Evolutionary conservation across 106 monocot genomes (phyloP).

Genomic region (Dendrobium officinale): DNA sequence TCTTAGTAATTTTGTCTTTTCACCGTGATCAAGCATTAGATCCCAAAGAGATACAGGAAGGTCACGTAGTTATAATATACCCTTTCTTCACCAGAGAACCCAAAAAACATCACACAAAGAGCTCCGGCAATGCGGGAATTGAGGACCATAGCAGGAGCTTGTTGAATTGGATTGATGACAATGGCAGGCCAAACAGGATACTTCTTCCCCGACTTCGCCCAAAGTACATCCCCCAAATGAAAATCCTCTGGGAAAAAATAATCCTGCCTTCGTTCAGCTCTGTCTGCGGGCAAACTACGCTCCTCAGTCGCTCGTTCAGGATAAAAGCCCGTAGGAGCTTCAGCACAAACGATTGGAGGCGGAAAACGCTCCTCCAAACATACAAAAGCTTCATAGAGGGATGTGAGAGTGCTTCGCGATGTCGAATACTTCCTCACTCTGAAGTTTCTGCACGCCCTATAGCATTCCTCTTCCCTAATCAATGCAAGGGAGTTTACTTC

Average conservation of each 20-base stretch:
- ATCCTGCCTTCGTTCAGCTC: constrained; percentile 27
- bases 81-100: constrained; percentile 66
- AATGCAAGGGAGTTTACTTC: background rate
- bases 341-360: background rate
- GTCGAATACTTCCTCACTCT: constrained; percentile 24
- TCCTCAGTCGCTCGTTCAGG: background rate
- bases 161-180: constrained; percentile 72
- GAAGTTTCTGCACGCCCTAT: constrained; percentile 29
- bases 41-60: background rate
- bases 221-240: constrained; percentile 65
- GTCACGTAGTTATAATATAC: constrained; percentile 21
- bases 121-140: constrained; percentile 63
- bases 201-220: constrained; percentile 77
- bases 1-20: background rate
- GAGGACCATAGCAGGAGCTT: constrained; percentile 57
- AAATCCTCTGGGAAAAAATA: constrained; percentile 54
- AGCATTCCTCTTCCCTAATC: constrained; percentile 26
- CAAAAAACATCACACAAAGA: constrained; percentile 88
- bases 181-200: constrained; percentile 84
- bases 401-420: constrained; percentile 31
- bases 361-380: constrained; percentile 7
- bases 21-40: background rate
- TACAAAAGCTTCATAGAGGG: constrained; percentile 9
- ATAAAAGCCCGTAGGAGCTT: background rate
- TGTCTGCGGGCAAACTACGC: constrained; percentile 10